phyloP scores from a whole-genome alignment of 345 rosid genomes.

The Bretschneidera sinensis region DNA sequence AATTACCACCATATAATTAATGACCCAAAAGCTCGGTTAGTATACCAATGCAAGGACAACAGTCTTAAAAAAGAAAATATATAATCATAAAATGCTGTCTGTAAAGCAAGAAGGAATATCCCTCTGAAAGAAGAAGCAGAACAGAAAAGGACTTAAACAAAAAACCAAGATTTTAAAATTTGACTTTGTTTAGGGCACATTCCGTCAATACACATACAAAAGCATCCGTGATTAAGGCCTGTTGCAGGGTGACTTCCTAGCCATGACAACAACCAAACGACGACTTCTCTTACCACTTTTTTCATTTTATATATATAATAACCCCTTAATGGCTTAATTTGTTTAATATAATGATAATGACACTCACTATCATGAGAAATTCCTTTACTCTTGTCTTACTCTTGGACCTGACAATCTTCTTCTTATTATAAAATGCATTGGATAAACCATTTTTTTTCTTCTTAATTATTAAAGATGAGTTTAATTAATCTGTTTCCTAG shows the following conservation, averaged over 20 bases:
- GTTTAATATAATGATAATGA: constrained; percentile 18
- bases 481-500: too few species aligned
- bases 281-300: constrained; percentile 26
- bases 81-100: constrained; percentile 1
- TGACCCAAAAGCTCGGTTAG: too few species aligned
- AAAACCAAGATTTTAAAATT: constrained; percentile 27
- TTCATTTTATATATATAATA: background rate
- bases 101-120: constrained; percentile 47
- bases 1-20: too few species aligned
- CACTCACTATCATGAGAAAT: constrained; percentile 31
- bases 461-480: too few species aligned
- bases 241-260: constrained; percentile 12
- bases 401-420: too few species aligned
- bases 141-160: constrained; percentile 27
- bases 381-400: background rate
- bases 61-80: constrained; percentile 1
- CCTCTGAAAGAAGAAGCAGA: constrained; percentile 28
- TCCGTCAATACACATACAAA: constrained; percentile 22
- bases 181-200: too few species aligned
- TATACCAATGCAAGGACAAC: too few species aligned
- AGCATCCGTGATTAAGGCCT: constrained; percentile 27
- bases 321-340: background rate
- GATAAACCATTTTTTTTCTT: too few species aligned
- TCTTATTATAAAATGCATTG: too few species aligned
- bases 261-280: constrained; percentile 46